Evolutionary conservation across 768 basidiomycete genomes (phyloP).

Genomic region (Mycena rebaudengoi): DNA sequence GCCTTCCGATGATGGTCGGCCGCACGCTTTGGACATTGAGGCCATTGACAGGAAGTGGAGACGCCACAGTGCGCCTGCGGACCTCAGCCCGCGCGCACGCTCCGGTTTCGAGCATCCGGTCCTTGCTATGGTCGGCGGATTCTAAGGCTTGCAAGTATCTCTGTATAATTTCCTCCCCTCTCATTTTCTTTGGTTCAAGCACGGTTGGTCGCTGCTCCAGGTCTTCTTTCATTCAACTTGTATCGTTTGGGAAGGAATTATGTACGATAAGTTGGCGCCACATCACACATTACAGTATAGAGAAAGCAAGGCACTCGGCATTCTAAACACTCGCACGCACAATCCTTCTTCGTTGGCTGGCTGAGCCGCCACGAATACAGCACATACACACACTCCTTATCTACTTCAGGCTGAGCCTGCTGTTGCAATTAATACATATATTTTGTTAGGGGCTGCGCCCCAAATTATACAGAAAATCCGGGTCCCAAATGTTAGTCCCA

Average conservation of each 20-base stretch:
- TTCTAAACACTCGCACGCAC: slow-evolving; percentile 1
- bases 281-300: slow-evolving; percentile 17
- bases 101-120: slow-evolving; percentile 67
- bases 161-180: background rate
- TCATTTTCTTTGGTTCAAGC: too few species aligned
- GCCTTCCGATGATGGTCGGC: slow-evolving; percentile 42
- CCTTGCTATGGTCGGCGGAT: slow-evolving; percentile 65
- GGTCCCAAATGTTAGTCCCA: slow-evolving; percentile 24
- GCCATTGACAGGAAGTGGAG: slow-evolving; percentile 52
- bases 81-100: slow-evolving; percentile 59
- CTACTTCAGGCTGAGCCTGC: slow-evolving; percentile 20
- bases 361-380: slow-evolving; percentile 25
- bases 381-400: slow-evolving; percentile 15
- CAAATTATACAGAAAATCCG: slow-evolving; percentile 7
- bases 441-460: slow-evolving; percentile 25
- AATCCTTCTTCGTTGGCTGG: slow-evolving; percentile 21
- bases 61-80: slow-evolving; percentile 71
- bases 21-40: slow-evolving; percentile 25
- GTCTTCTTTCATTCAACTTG: slow-evolving; percentile 23
- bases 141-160: slow-evolving; percentile 41
- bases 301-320: slow-evolving; percentile 13
- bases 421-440: slow-evolving; percentile 21
- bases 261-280: slow-evolving; percentile 27
- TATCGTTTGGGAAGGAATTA: slow-evolving; percentile 22
- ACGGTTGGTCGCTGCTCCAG: background rate